Conservation (phyloP, 2,329 filamentous ascomycete species). For the Cladophialophora carrionii region DNA sequence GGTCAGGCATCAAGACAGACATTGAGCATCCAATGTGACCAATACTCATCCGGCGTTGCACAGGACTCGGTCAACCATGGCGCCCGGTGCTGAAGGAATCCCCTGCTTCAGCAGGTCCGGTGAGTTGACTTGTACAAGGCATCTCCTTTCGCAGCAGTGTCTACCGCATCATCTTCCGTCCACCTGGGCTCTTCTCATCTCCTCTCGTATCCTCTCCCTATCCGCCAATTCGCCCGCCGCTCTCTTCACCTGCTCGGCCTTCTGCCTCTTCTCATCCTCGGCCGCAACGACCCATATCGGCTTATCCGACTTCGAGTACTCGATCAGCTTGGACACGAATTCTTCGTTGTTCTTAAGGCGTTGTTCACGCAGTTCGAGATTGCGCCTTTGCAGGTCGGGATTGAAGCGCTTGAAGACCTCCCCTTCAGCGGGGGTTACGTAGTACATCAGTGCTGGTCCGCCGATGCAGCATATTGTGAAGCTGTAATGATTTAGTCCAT, state of each 20-base stretch:
- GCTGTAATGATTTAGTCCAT: constrained; percentile 52
- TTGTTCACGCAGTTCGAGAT: constrained; percentile 75
- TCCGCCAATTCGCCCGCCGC: constrained; percentile 45
- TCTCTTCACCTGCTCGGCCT: constrained; percentile 44
- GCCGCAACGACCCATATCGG: constrained; percentile 63
- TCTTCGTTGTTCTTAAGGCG: constrained; percentile 85
- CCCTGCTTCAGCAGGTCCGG: background rate
- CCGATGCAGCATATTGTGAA: constrained; percentile 74
- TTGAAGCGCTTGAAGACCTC: constrained; percentile 91
- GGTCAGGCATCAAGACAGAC: background rate
- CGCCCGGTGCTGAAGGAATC: background rate
- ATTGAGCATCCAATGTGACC: constrained; percentile 3
- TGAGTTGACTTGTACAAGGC: constrained; percentile 8
- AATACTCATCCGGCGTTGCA: background rate
- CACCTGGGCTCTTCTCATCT: constrained; percentile 46
- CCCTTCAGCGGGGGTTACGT: constrained; percentile 75
- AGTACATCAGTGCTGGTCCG: constrained; percentile 81
- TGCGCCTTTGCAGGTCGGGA: constrained; percentile 87
- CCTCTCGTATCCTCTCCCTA: constrained; percentile 46
- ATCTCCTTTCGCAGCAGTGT: background rate
- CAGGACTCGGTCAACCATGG: background rate
- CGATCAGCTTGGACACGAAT: constrained; percentile 81
- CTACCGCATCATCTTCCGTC: constrained; percentile 15
- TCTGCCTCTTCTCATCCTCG: constrained; percentile 45
- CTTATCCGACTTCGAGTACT: constrained; percentile 88